phyloP scores from a whole-genome alignment of 805 yeast species.

The Candida ascalaphidarum region DNA sequence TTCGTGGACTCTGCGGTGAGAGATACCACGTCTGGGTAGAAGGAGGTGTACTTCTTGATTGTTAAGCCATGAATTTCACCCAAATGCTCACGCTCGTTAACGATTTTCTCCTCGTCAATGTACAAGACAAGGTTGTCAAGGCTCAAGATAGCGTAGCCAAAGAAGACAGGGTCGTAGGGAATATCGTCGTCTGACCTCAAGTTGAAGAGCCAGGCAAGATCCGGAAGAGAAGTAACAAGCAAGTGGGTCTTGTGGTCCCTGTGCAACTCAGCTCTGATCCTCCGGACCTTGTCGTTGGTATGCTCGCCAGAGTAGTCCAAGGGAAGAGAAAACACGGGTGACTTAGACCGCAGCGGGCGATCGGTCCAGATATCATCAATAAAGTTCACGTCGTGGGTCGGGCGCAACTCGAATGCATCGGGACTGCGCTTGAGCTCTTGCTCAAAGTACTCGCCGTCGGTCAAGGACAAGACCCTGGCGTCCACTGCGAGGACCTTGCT shows the following conservation, averaged over 20 bases:
- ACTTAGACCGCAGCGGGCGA: conserved; percentile 23
- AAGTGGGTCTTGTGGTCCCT: conserved; percentile 24
- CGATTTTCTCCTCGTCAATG: conserved; percentile 40
- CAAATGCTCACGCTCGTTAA: conserved; percentile 16
- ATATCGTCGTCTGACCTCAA: conserved; percentile 72
- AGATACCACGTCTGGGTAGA: conserved; percentile 46
- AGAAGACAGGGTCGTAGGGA: conserved; percentile 81
- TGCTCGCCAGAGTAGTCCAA: conserved; percentile 26
- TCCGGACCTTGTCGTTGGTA: conserved; percentile 18
- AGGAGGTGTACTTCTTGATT: conserved; percentile 44
- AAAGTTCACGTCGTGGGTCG: conserved; percentile 20
- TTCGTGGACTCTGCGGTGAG: conserved; percentile 10
- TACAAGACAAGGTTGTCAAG: conserved; percentile 38
- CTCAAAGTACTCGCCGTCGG: conserved; percentile 34
- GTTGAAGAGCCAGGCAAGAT: conserved; percentile 86
- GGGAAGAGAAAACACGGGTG: conserved; percentile 21
- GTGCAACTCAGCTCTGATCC: conserved; percentile 23
- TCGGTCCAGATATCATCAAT: conserved; percentile 31
- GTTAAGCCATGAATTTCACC: conserved; percentile 15
- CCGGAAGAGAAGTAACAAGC: conserved; percentile 71
- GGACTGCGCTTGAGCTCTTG: conserved; percentile 11
- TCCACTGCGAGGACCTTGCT: conserved; percentile 68
- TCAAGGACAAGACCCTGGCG: conserved; percentile 59
- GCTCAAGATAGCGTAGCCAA: conserved; percentile 44
- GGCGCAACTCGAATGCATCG: conserved; percentile 22